Percentiles rank a stretch among this genome's conserved stretches.
These are phyloP conservation scores for Monascus purpureus DNA, from an alignment of 495 filamentous ascomycete genomes.

Conservation along the genomic window DNA sequence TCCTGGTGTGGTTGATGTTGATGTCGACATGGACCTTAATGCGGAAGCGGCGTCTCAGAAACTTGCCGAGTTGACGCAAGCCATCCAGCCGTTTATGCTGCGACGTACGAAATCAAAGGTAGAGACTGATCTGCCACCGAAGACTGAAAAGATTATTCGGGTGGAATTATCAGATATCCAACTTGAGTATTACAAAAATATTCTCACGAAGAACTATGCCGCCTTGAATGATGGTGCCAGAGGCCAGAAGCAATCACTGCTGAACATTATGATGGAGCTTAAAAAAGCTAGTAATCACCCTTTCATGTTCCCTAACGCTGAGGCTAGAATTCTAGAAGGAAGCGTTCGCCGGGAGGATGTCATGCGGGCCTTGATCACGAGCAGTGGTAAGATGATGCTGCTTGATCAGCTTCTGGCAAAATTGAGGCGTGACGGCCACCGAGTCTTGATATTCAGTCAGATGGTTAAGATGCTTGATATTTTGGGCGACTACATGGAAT, in stretches of 20 bases:
- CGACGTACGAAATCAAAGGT: slow-evolving; percentile 96
- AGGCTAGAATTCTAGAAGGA: slow-evolving; percentile 69
- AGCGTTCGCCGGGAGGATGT: slow-evolving; percentile 71
- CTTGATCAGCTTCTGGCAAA: slow-evolving; percentile 87
- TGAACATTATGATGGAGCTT: slow-evolving; percentile 99
- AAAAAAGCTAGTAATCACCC: slow-evolving; percentile 99
- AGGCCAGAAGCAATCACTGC: slow-evolving; percentile 81
- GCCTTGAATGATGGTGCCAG: slow-evolving; percentile 79
- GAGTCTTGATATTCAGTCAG: slow-evolving; percentile 95
- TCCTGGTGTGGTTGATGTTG: slow-evolving; percentile 73
- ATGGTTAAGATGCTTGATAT: slow-evolving; percentile 99
- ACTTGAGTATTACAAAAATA: slow-evolving; percentile 96
- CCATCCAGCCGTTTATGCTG: slow-evolving; percentile 82
- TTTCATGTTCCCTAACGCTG: slow-evolving; percentile 90
- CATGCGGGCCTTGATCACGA: slow-evolving; percentile 79
- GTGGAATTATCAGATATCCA: slow-evolving; percentile 93
- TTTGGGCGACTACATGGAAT: slow-evolving; percentile 78
- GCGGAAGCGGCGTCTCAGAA: slow-evolving; percentile 55
- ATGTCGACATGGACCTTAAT: slow-evolving; percentile 74
- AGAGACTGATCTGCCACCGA: slow-evolving; percentile 87
- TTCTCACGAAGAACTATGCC: slow-evolving; percentile 90
- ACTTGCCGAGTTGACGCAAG: slow-evolving; percentile 52
- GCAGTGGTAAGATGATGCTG: slow-evolving; percentile 98
- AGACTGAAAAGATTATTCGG: slow-evolving; percentile 96
- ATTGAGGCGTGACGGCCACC: slow-evolving; percentile 78